Base-by-base conservation (phyloP, 371 early-diverging fungal species). In the Saksenaea oblongispora region DNA sequence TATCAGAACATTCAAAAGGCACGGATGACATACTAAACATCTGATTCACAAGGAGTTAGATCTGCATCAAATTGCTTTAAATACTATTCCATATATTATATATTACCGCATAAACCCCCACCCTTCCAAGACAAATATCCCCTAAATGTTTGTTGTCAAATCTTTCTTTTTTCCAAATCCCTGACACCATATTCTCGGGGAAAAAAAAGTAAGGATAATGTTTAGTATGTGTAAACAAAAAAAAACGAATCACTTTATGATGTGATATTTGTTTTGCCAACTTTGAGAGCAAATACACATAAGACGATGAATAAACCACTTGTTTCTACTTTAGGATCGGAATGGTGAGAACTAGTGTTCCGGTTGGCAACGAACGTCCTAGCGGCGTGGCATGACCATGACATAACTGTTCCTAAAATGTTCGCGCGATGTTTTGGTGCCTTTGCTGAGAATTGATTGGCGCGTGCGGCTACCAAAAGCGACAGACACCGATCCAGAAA, bases 181-280 rank as follows among this genome's bases (percentile, higher is more conserved):
- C 39, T 31, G 31, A 31, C 31, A 31, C 31, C 31, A 31, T 31
- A 31, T 31, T 31, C 31, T 31, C 31, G 31, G 31, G n/a, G 31
- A 31, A 2, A 31, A 7, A 31, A 31, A 31, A 2, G 2, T 31
- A 31, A 31, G 31, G 31, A 7, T 31, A 31, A 2, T 31, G 31
- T 31, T 31, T 31, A 31, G 7, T 31, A 2, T 31, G 4, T 31
- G 7, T 31, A 31, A 31, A 31, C 4, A 31, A 7, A 47, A 47
- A 47, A 47, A 22, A 47, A 17, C 51, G 51, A 47, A 47, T 47
- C 51, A 47, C 22, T 47, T 47, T 47, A 47, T 47, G 51, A 24
- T 47, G 22, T 47, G 51, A 47, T 47, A 22, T 22, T 31, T 31
- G 31, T 31, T 31, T 4, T 31, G 31, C 2, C 31, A 31, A 4